Percentiles rank a stretch among this genome's conserved stretches.
Conservation (phyloP, 106 monocot genomes). For the Alisma plantagoaquatica region DNA sequence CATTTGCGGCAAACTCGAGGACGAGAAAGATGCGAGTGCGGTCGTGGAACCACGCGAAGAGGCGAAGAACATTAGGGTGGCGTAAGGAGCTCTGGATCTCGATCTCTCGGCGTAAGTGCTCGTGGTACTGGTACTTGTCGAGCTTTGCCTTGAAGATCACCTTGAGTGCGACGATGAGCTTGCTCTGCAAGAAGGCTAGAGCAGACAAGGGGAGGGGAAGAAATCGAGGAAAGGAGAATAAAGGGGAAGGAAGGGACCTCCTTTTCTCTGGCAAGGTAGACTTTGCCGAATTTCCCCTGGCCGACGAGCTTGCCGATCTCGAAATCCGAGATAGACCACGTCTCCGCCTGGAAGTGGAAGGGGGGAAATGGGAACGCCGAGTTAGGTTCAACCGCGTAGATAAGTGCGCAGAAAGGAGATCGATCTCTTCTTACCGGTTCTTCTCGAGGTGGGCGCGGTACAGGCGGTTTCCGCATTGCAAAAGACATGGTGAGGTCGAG, state of each 20-base stretch:
- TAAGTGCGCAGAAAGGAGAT: no score
- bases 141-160: constrained; percentile 76
- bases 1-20: constrained; percentile 67
- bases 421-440: no score
- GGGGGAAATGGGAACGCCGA: no score
- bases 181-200: constrained; percentile 34
- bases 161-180: constrained; percentile 71
- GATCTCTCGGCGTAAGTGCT: constrained; percentile 72
- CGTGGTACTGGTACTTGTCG: constrained; percentile 76
- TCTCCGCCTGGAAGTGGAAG: constrained; percentile 11
- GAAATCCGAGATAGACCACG: constrained; percentile 65
- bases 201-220: background rate
- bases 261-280: constrained; percentile 70
- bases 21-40: constrained; percentile 66
- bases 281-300: constrained; percentile 88
- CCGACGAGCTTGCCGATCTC: constrained; percentile 89
- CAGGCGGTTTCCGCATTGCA: no score
- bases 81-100: constrained; percentile 64
- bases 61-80: constrained; percentile 80
- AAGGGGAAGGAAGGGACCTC: constrained; percentile 23
- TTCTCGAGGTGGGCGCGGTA: no score
- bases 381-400: no score
- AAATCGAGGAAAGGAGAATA: background rate
- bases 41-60: constrained; percentile 88
- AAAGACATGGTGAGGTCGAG: no score